Percentiles rank a stretch among this genome's conserved stretches.
Evolutionary conservation across 768 basidiomycete species (phyloP).

Genomic region (Mycena alexandri): DNA sequence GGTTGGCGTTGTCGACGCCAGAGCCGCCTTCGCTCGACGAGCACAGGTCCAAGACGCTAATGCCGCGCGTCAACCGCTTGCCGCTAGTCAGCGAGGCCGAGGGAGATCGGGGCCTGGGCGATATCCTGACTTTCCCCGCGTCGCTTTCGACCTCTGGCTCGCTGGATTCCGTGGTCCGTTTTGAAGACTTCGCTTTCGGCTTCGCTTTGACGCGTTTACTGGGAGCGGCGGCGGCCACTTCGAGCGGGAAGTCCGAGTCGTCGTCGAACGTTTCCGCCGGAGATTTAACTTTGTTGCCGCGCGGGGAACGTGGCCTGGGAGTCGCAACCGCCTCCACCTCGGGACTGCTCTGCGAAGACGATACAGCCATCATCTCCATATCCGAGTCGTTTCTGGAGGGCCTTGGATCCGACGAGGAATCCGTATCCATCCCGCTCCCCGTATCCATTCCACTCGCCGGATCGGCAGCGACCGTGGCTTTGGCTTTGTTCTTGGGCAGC

Average conservation of each 20-base stretch:
- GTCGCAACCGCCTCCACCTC: background rate
- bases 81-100: slow-evolving; percentile 17
- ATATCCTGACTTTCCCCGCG: background rate
- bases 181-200: background rate
- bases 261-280: background rate
- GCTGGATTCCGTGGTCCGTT: slow-evolving; percentile 5
- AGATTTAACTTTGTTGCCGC: background rate
- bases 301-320: slow-evolving; percentile 19
- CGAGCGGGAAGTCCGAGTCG: slow-evolving; percentile 5
- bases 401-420: slow-evolving; percentile 19
- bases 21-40: slow-evolving; percentile 29
- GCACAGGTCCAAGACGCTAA: slow-evolving; percentile 29
- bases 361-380: slow-evolving; percentile 4
- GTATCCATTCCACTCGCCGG: slow-evolving; percentile 30
- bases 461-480: slow-evolving; percentile 8
- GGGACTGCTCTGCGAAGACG: background rate
- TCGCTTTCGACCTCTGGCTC: slow-evolving; percentile 7
- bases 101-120: slow-evolving; percentile 19
- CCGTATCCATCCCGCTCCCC: slow-evolving; percentile 29
- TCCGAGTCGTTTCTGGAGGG: slow-evolving; percentile 10
- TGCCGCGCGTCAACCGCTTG: slow-evolving; percentile 17
- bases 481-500: slow-evolving; percentile 20
- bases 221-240: background rate
- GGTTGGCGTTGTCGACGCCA: background rate
- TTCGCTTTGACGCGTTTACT: background rate